Percentiles rank a stretch among this genome's conserved stretches.
Evolutionary conservation across 2,329 filamentous ascomycete genomes (phyloP).

Genomic region (Fusarium sublunatum): DNA sequence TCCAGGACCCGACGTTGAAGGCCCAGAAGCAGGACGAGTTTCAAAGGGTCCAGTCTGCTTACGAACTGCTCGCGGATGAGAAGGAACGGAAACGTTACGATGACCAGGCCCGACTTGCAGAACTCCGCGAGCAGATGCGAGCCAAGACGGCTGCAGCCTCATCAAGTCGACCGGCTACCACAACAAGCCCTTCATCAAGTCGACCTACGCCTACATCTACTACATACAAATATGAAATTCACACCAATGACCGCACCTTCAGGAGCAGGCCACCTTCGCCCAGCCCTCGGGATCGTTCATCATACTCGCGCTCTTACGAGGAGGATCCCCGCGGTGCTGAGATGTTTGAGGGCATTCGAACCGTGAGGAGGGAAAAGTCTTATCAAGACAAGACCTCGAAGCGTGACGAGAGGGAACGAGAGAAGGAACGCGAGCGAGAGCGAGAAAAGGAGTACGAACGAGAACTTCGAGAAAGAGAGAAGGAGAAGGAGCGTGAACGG

Average conservation of each 20-base stretch:
- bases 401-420: slow-evolving; percentile 54
- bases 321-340: slow-evolving; percentile 55
- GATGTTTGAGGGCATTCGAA: slow-evolving; percentile 58
- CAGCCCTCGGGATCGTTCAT: slow-evolving; percentile 50
- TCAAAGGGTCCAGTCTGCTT: slow-evolving; percentile 91
- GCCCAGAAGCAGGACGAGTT: slow-evolving; percentile 86
- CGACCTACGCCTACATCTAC: slow-evolving; percentile 53
- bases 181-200: slow-evolving; percentile 29
- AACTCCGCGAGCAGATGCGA: slow-evolving; percentile 68
- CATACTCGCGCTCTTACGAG: slow-evolving; percentile 58
- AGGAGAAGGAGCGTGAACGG: slow-evolving; percentile 44
- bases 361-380: slow-evolving; percentile 59
- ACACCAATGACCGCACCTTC: slow-evolving; percentile 62
- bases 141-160: slow-evolving; percentile 49
- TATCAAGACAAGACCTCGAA: slow-evolving; percentile 60
- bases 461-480: slow-evolving; percentile 37
- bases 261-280: slow-evolving; percentile 48
- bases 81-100: slow-evolving; percentile 80
- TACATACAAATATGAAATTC: slow-evolving; percentile 58
- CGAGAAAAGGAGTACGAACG: slow-evolving; percentile 41
- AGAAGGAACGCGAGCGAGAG: slow-evolving; percentile 52
- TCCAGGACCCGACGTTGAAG: slow-evolving; percentile 81
- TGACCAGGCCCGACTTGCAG: slow-evolving; percentile 74
- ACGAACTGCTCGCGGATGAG: slow-evolving; percentile 88
- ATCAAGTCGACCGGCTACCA: slow-evolving; percentile 20